These are phyloP conservation scores for Sideroxylon spinosum DNA, from an alignment of 179 eudicot species.

Conservation along the genomic window DNA sequence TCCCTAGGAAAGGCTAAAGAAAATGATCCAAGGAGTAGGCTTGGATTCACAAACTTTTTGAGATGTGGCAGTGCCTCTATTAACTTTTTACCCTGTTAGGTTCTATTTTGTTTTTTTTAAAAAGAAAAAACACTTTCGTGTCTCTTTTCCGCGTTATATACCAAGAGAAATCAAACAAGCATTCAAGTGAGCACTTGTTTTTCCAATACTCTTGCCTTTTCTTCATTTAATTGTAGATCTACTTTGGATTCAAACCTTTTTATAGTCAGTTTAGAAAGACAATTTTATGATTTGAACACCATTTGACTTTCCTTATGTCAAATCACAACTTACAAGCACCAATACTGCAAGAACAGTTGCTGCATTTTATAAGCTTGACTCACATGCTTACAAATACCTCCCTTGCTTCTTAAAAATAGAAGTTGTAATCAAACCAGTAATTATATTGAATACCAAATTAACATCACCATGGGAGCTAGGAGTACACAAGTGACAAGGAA, in stretches of 20 bases:
- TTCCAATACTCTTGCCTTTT: background rate
- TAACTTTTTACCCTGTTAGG: background rate
- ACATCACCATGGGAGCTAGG: constrained; percentile 8
- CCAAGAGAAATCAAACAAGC: background rate
- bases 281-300: background rate
- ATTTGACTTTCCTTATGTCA: background rate
- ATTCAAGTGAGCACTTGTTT: background rate
- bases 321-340: background rate
- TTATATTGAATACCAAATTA: constrained; percentile 2
- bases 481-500: no score
- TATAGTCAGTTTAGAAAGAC: background rate
- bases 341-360: background rate
- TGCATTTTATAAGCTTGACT: background rate
- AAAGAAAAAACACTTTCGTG: background rate
- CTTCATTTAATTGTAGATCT: background rate
- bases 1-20: background rate
- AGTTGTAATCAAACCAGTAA: constrained; percentile 16
- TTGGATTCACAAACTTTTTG: background rate
- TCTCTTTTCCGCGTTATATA: background rate
- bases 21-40: background rate
- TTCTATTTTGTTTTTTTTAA: background rate
- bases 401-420: background rate
- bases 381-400: constrained; percentile 8
- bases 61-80: background rate
- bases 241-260: constrained; percentile 1